Base-by-base conservation (phyloP, 2,329 filamentous ascomycete genomes). In the Aspergillus sclerotialis region DNA sequence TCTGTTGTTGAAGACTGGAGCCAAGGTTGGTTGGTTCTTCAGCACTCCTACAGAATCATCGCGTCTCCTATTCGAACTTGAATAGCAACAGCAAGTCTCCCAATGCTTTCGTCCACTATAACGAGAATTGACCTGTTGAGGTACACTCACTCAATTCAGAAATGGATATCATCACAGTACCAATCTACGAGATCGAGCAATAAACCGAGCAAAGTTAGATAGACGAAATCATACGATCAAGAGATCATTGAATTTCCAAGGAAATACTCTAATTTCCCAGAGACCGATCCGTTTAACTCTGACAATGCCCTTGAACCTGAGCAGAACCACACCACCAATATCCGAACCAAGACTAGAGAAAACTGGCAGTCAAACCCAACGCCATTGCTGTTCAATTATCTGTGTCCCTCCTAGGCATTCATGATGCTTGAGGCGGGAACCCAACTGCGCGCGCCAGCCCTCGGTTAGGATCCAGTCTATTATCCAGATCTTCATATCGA, bases 401-500 rank as follows among this genome's bases (percentile, higher is more conserved):
- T 36, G 36, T 46, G 32, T 42, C 27, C 37, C 27, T 39, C 32
- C 32, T 19, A 39, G 32, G 45, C 36, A 35, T 37, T 55, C 48
- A 62, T 56, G 60, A 61, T 41, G 52, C 51, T 30, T 58, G 57
- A 28, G 53, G 58, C 13, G 62, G 49, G 29, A 61, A 61, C 18
- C 52, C 52, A 36, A 58, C 55, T 32, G 53, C 38, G 18, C 61
- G 58, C 30, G 52, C 45, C 26, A 62, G 45, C 17, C 47, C 50
- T 17, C 63, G 51, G 33, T 55, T 58, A 19, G 60, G 57, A 35
- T 66, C 63, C 40, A 66, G 51, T 30, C 61, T 56, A 50, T 69
- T 69, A 42, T 71, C 68, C 44, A 71, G 48, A 46, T 68, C 66
- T 42, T 68, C 65, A 38, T 70, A 71, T 33, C 65, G 63, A 36